A percentile compares a stretch with the other conserved stretches of the same genome.
These are phyloP conservation scores for Pichia inconspicua DNA, from an alignment of 1,139 yeast genomes.

Conservation along the genomic window DNA sequence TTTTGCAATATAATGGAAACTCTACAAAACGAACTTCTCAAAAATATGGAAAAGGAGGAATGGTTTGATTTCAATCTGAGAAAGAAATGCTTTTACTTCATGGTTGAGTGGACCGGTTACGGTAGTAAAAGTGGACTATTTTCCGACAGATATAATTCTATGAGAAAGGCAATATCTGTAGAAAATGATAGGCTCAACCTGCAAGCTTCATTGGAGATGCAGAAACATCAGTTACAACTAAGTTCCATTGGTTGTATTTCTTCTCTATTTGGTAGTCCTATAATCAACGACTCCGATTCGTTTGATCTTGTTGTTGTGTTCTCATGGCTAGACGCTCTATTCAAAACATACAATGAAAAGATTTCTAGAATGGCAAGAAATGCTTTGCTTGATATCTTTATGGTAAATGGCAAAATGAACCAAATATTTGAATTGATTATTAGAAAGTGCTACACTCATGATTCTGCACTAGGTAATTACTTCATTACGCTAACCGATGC, in stretches of 20 bases:
- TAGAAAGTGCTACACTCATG: slow-evolving; percentile 57
- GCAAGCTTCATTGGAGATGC: slow-evolving; percentile 77
- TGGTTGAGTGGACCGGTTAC: slow-evolving; percentile 93
- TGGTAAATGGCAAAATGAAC: slow-evolving; percentile 47
- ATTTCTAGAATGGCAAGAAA: slow-evolving; percentile 57
- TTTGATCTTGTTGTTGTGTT: slow-evolving; percentile 65
- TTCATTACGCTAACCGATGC: slow-evolving; percentile 66
- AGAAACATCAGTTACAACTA: slow-evolving; percentile 60
- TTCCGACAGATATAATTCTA: slow-evolving; percentile 58
- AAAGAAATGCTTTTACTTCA: slow-evolving; percentile 68
- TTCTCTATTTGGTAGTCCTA: slow-evolving; percentile 59
- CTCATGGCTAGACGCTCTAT: slow-evolving; percentile 70
- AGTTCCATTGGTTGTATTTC: slow-evolving; percentile 84
- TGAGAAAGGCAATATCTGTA: slow-evolving; percentile 42
- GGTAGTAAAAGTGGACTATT: slow-evolving; percentile 60
- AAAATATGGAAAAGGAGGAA: slow-evolving; percentile 30
- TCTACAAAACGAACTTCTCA: slow-evolving; percentile 37
- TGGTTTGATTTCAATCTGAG: slow-evolving; percentile 85
- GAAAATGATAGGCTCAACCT: slow-evolving; percentile 45
- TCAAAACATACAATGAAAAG: slow-evolving; percentile 51
- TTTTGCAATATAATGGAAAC: slow-evolving; percentile 73
- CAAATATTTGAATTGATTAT: slow-evolving; percentile 59
- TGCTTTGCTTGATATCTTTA: slow-evolving; percentile 66
- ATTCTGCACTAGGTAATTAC: slow-evolving; percentile 55
- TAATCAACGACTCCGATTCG: slow-evolving; percentile 47